A percentile compares a stretch with the other conserved stretches of the same genome.
Evolutionary conservation across 805 yeast species (phyloP).

Genomic region (Tetrapisispora pingtungensis): DNA sequence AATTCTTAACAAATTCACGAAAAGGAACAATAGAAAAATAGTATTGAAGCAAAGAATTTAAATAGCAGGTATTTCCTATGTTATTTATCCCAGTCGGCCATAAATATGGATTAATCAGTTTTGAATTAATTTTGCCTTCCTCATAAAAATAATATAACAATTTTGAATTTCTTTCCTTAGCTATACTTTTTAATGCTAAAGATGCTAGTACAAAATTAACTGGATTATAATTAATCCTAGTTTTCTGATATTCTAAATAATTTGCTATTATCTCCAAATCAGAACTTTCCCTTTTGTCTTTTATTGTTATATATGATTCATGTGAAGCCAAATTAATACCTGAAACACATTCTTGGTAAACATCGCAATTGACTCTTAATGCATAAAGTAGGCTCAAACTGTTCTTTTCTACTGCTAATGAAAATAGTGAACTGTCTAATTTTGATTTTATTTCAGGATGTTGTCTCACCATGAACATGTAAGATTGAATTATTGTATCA

Average conservation of each 20-base stretch:
- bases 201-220: conserved; percentile 47
- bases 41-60: conserved; percentile 83
- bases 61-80: conserved; percentile 91
- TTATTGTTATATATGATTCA: conserved; percentile 41
- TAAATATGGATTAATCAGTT: conserved; percentile 46
- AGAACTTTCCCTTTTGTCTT: conserved; percentile 37
- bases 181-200: conserved; percentile 45
- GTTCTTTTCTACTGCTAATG: conserved; percentile 49
- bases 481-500: conserved; percentile 67
- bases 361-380: conserved; percentile 32
- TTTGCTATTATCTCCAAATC: conserved; percentile 37
- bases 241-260: conserved; percentile 22
- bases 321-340: conserved; percentile 22
- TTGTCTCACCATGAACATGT: conserved; percentile 51
- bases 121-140: conserved; percentile 53
- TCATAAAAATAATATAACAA: conserved; percentile 45
- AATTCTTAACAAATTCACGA: conserved; percentile 52
- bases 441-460: conserved; percentile 31
- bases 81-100: conserved; percentile 92
- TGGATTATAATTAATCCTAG: conserved; percentile 22
- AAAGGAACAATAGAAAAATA: conserved; percentile 80
- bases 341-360: conserved; percentile 17
- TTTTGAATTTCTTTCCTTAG: conserved; percentile 42
- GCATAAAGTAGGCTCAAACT: conserved; percentile 47
- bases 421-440: conserved; percentile 44